Evolutionary conservation across 78 protist species (phyloP).

Genomic region (Blattamonas nauphoetae): DNA sequence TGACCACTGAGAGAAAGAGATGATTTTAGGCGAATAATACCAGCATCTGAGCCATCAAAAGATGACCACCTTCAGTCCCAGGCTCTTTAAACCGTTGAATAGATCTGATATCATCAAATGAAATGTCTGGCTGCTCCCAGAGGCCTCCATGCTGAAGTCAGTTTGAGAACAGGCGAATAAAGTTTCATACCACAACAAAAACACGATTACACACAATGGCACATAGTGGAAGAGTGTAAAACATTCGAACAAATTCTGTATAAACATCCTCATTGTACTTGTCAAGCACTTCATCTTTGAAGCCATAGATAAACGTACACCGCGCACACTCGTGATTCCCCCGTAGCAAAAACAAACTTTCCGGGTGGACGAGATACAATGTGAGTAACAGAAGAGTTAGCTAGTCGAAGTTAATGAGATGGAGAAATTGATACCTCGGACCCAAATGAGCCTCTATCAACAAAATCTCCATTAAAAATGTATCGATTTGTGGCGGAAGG

Average conservation of each 20-base stretch:
- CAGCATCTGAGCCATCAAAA: not conserved
- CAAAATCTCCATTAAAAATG: conserved; percentile 17
- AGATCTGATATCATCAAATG: not conserved
- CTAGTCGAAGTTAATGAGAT: too few species aligned
- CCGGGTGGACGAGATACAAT: not conserved
- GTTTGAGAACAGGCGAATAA: not conserved
- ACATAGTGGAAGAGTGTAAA: not conserved
- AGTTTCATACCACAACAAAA: not conserved
- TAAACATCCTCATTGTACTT: not conserved
- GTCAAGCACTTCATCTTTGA: not conserved
- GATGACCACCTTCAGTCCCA: not conserved
- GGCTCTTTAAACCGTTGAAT: not conserved
- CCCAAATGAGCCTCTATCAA: conserved; percentile 17
- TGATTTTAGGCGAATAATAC: not conserved
- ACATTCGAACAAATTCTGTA: not conserved
- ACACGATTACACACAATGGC: not conserved
- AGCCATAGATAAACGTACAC: conserved; percentile 9
- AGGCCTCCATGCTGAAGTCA: not conserved
- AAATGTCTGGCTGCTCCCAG: not conserved
- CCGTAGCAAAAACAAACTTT: not conserved
- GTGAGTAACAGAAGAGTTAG: not conserved
- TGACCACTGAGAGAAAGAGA: not conserved
- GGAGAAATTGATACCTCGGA: not conserved
- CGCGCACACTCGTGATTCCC: conserved; percentile 6
- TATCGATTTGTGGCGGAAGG: conserved; percentile 12